Evolutionary conservation across 2,329 filamentous ascomycete species (phyloP).

Genomic region (Fusarium clavum): DNA sequence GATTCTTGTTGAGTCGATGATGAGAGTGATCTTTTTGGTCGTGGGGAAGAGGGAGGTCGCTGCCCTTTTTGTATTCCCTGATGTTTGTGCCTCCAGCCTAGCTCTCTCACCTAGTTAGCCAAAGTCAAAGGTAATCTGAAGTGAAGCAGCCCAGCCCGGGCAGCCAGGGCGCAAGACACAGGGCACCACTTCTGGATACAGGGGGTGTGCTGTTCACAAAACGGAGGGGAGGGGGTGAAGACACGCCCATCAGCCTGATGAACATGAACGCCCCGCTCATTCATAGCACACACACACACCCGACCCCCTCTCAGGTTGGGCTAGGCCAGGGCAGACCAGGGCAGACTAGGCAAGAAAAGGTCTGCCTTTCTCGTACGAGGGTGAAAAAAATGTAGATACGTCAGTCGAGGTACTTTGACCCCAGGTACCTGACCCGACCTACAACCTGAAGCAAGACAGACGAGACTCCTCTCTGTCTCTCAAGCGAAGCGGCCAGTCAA

Average conservation of each 20-base stretch:
- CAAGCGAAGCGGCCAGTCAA: constrained; percentile 1
- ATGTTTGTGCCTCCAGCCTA: constrained; percentile 47
- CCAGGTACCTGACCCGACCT: constrained; percentile 28
- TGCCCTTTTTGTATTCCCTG: constrained; percentile 50
- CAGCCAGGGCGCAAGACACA: constrained; percentile 46
- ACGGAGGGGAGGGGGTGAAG: constrained; percentile 15
- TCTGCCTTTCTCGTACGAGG: constrained; percentile 34
- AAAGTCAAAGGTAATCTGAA: constrained; percentile 49
- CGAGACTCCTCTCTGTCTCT: neutral
- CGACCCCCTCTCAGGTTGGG: neutral
- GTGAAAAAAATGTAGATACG: constrained; percentile 40
- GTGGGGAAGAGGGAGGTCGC: constrained; percentile 46
- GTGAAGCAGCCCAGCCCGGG: constrained; percentile 47
- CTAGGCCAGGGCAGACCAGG: neutral
- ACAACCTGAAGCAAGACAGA: constrained; percentile 38
- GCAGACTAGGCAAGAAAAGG: constrained; percentile 1
- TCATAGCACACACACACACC: constrained; percentile 7
- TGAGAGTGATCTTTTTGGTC: constrained; percentile 35
- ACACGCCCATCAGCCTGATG: constrained; percentile 31
- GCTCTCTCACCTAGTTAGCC: constrained; percentile 42
- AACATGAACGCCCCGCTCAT: constrained; percentile 25
- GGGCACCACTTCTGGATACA: constrained; percentile 41
- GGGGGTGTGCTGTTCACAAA: constrained; percentile 21
- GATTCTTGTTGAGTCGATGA: constrained; percentile 42
- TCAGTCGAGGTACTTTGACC: constrained; percentile 44